phyloP scores from a whole-genome alignment of 495 filamentous ascomycete genomes.

The Monascus purpureus region DNA sequence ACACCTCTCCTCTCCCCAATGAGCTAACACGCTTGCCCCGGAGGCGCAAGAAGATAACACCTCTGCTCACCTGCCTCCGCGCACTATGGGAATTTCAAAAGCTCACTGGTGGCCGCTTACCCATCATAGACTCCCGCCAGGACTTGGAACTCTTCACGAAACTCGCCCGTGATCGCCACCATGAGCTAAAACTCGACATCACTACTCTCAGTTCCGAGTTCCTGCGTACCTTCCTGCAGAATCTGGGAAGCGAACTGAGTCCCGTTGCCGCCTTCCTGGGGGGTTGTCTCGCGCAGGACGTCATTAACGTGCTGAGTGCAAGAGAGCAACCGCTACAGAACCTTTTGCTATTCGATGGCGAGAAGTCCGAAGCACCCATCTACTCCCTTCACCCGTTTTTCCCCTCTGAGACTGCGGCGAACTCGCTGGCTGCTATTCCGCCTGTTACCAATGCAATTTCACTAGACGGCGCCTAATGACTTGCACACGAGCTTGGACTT shows the following conservation, averaged over 20 bases:
- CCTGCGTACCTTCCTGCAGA: conserved; percentile 70
- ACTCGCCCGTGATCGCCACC: conserved; percentile 60
- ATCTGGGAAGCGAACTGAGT: conserved; percentile 65
- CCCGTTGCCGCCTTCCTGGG: conserved; percentile 85
- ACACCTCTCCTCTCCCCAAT: conserved; percentile 56
- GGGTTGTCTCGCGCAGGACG: conserved; percentile 83
- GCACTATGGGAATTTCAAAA: conserved; percentile 69
- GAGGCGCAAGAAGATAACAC: conserved; percentile 59
- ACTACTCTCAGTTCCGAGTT: conserved; percentile 65
- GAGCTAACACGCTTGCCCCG: conserved; percentile 52
- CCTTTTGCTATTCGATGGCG: conserved; percentile 81
- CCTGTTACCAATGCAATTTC: conserved; percentile 20
- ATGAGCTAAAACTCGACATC: conserved; percentile 59
- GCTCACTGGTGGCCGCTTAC: conserved; percentile 34
- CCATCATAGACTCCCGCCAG: conserved; percentile 38
- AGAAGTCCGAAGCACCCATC: conserved; percentile 58
- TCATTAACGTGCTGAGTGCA: conserved; percentile 85
- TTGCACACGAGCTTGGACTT: background rate
- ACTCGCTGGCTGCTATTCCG: conserved; percentile 14
- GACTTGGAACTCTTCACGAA: conserved; percentile 61
- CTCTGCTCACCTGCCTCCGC: conserved; percentile 66
- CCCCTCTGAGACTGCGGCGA: conserved; percentile 18
- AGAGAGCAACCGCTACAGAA: conserved; percentile 94
- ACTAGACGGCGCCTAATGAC: conserved; percentile 2
- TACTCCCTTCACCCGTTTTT: conserved; percentile 70